Evolutionary conservation across 805 yeast species (phyloP).

Genomic region (Vanderwaltozyma polyspora): DNA sequence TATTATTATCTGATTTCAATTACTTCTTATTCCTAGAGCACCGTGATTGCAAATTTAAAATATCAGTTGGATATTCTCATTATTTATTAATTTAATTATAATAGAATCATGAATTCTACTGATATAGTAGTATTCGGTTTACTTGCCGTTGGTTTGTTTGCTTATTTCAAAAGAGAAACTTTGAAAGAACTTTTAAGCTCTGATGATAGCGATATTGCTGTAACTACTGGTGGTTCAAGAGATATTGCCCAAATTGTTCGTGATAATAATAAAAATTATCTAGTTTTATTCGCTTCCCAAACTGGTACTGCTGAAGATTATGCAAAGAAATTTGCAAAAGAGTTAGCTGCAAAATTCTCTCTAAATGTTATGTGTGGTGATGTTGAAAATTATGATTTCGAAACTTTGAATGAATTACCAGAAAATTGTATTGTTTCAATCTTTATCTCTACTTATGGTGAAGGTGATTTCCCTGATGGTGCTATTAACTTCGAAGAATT

Average conservation of each 20-base stretch:
- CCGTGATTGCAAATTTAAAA: too few species aligned
- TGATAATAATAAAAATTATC: slow-evolving; percentile 57
- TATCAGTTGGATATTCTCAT: too few species aligned
- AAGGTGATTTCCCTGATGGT: slow-evolving; percentile 96
- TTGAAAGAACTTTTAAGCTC: slow-evolving; percentile 23
- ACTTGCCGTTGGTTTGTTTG: not conserved
- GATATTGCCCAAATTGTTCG: slow-evolving; percentile 48
- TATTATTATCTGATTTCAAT: too few species aligned
- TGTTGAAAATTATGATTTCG: slow-evolving; percentile 79
- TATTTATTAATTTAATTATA: too few species aligned
- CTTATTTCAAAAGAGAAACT: slow-evolving; percentile 4
- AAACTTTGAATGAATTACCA: slow-evolving; percentile 55
- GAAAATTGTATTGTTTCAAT: slow-evolving; percentile 54
- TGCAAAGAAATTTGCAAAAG: slow-evolving; percentile 82
- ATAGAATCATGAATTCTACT: slow-evolving; percentile 42
- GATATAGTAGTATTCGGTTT: slow-evolving; percentile 58
- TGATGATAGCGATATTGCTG: slow-evolving; percentile 27
- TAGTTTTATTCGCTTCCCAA: slow-evolving; percentile 87
- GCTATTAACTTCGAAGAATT: slow-evolving; percentile 70
- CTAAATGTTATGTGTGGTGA: slow-evolving; percentile 78
- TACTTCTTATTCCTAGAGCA: too few species aligned
- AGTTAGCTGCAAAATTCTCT: slow-evolving; percentile 70
- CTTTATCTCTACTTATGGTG: slow-evolving; percentile 90
- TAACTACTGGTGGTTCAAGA: slow-evolving; percentile 36
- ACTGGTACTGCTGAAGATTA: slow-evolving; percentile 99